Evolutionary conservation across 306 rosid species (phyloP), one percentile per base, ranked within the genome.

Genomic region (Fragaria iinumae): DNA sequence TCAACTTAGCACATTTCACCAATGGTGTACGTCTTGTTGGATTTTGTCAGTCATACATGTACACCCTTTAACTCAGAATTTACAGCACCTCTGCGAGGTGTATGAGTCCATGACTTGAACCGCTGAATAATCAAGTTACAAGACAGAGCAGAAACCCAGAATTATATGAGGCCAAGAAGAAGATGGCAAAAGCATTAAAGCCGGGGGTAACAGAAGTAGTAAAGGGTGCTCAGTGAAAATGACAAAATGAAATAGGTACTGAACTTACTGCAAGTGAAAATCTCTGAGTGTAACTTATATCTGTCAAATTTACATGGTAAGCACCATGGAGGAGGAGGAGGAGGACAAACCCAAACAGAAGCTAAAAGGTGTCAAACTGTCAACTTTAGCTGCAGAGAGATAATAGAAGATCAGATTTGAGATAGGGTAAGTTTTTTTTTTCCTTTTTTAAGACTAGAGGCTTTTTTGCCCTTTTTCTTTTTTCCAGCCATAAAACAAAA

Each of bases 401-500:
- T 11, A 11, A 29, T 9, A 18, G 2, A 38, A 6, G 13, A 20
- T 34, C 65, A 52, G 34, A 71, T 52, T 47, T 69, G 34, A 52
- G 76, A 72, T 36, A 8, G 32, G 64, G 34, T 36, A 11, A 63
- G 34, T 11, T 32, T 29, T 32, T 63, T 11, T 5, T 62, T 34
- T 6, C 0, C 44, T 52, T 52, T 52, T 34, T 20, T 6, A 38
- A 12, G 50, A n/a, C 76, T 3, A 34, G 34, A 27, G 43, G 39
- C 9, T 36, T 18, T 36, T 18, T 12, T 1, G 8, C 13, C 13
- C 25, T 73, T 57, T 21, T 39, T 38, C 41, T 8, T 41, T 41
- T 57, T 56, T 59, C 20, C 47, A 57, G 68, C 77, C 67, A 73
- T n/a, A 73, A 56, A 73, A 73, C 68, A 73, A 57, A 73, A 57